These are phyloP conservation scores for Austroboletus rostrupii DNA, from an alignment of 1,284 basidiomycete species.

Conservation along the genomic window DNA sequence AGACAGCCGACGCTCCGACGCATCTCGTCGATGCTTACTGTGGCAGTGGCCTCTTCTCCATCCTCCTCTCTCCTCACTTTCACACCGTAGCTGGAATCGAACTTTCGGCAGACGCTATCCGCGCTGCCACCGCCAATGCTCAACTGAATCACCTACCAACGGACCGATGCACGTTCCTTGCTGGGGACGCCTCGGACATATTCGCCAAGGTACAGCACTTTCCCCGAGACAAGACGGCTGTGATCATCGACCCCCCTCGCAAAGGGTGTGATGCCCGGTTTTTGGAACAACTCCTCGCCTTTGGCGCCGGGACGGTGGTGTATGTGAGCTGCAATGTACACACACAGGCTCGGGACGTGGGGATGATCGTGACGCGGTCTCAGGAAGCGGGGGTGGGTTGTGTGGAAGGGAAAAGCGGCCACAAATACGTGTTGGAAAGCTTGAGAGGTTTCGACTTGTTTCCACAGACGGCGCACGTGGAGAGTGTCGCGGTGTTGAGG, in stretches of 20 bases:
- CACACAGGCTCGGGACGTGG: slow-evolving; percentile 81
- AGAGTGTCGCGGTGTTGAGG: slow-evolving; percentile 71
- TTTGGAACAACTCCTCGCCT: slow-evolving; percentile 72
- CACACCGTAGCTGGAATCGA: slow-evolving; percentile 86
- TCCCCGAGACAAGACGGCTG: slow-evolving; percentile 63
- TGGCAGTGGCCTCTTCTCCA: slow-evolving; percentile 88
- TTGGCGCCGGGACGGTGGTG: slow-evolving; percentile 70
- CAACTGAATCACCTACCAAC: slow-evolving; percentile 61
- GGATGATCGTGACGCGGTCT: slow-evolving; percentile 56
- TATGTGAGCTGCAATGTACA: slow-evolving; percentile 96
- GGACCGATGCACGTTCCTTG: slow-evolving; percentile 45
- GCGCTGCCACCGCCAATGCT: slow-evolving; percentile 78
- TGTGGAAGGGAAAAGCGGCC: slow-evolving; percentile 16
- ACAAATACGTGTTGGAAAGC: slow-evolving; percentile 69
- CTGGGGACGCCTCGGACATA: slow-evolving; percentile 70
- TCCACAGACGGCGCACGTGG: slow-evolving; percentile 90
- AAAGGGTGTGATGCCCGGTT: slow-evolving; percentile 88
- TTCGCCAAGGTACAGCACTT: slow-evolving; percentile 66
- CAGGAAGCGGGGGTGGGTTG: slow-evolving; percentile 16
- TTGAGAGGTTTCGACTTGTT: slow-evolving; percentile 88
- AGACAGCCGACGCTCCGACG: slow-evolving; percentile 45
- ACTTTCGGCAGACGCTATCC: slow-evolving; percentile 75
- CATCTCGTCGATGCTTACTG: slow-evolving; percentile 93
- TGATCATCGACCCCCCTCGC: slow-evolving; percentile 84
- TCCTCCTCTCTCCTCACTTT: slow-evolving; percentile 82